These are phyloP conservation scores for Botrytis elliptica DNA, from an alignment of 2,329 filamentous ascomycete species.

Conservation along the genomic window DNA sequence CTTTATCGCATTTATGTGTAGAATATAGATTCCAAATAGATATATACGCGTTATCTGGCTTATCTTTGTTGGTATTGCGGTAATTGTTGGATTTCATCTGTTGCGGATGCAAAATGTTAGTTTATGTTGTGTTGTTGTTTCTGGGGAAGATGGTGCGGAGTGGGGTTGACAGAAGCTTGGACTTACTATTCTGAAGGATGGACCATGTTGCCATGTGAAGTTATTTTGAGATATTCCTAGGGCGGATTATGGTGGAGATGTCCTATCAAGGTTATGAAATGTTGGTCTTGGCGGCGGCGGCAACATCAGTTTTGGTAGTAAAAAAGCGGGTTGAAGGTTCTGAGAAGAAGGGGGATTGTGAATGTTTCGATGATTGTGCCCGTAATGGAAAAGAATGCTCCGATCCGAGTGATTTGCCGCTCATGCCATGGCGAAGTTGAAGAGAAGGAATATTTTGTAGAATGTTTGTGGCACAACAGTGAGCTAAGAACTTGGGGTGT, in stretches of 20 bases:
- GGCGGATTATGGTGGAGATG: background rate
- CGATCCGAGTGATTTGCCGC: background rate
- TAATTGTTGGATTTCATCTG: background rate
- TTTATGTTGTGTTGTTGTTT: background rate
- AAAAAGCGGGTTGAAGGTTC: background rate
- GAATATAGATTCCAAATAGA: background rate
- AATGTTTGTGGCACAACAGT: background rate
- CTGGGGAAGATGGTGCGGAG: background rate
- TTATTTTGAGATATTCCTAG: constrained; percentile 6
- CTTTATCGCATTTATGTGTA: background rate
- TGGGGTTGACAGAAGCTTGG: constrained; percentile 13
- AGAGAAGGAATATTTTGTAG: background rate
- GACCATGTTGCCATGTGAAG: constrained; percentile 10
- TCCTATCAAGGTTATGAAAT: background rate
- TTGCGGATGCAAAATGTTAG: background rate
- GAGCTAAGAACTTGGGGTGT: background rate
- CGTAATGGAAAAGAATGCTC: background rate
- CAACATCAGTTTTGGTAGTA: background rate
- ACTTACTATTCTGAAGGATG: constrained; percentile 5
- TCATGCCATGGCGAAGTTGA: background rate
- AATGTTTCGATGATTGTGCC: background rate
- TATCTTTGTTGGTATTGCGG: background rate
- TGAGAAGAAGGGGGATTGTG: background rate
- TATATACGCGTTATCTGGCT: background rate
- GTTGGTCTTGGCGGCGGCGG: background rate